Percentiles rank a stretch among this genome's conserved stretches.
Evolutionary conservation across 352 stramenopile species (phyloP).

Genomic region (Globisporangium irregulare): DNA sequence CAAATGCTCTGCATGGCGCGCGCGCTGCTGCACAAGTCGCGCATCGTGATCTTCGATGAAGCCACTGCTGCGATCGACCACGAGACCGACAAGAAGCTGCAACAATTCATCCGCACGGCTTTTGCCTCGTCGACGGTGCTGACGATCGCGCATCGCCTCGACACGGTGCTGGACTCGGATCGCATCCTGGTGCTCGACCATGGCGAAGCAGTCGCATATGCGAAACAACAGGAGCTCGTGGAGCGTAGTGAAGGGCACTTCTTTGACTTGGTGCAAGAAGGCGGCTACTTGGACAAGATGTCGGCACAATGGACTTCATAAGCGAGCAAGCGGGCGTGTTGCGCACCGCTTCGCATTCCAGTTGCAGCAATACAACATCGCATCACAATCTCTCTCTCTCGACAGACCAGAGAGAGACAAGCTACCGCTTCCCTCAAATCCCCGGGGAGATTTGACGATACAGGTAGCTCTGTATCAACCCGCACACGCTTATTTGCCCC

Average conservation of each 20-base stretch:
- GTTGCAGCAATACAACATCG: too few species aligned
- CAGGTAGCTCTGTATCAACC: too few species aligned
- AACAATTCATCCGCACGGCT: slow-evolving; percentile 68
- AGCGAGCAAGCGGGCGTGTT: not conserved
- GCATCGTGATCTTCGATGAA: slow-evolving; percentile 70
- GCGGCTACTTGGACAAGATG: slow-evolving; percentile 21
- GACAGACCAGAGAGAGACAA: too few species aligned
- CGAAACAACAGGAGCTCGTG: slow-evolving; percentile 46
- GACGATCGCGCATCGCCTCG: slow-evolving; percentile 96
- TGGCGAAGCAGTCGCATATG: slow-evolving; percentile 68
- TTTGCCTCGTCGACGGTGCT: slow-evolving; percentile 92
- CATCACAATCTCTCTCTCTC: too few species aligned
- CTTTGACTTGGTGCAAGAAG: slow-evolving; percentile 25
- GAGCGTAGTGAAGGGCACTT: slow-evolving; percentile 20
- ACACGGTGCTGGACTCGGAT: slow-evolving; percentile 94
- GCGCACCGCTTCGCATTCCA: not conserved
- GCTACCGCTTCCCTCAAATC: too few species aligned
- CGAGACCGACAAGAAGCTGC: slow-evolving; percentile 61
- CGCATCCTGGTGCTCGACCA: slow-evolving; percentile 70
- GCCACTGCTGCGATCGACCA: slow-evolving; percentile 80
- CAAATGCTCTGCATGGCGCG: slow-evolving; percentile 90
- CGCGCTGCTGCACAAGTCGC: slow-evolving; percentile 73
- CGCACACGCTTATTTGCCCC: too few species aligned
- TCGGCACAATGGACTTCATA: not conserved
- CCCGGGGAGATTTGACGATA: too few species aligned